A percentile compares a stretch with the other conserved stretches of the same genome.
These are phyloP conservation scores for Paraconiothyrium brasiliense DNA, from an alignment of 2,329 filamentous ascomycete genomes.

Conservation along the genomic window DNA sequence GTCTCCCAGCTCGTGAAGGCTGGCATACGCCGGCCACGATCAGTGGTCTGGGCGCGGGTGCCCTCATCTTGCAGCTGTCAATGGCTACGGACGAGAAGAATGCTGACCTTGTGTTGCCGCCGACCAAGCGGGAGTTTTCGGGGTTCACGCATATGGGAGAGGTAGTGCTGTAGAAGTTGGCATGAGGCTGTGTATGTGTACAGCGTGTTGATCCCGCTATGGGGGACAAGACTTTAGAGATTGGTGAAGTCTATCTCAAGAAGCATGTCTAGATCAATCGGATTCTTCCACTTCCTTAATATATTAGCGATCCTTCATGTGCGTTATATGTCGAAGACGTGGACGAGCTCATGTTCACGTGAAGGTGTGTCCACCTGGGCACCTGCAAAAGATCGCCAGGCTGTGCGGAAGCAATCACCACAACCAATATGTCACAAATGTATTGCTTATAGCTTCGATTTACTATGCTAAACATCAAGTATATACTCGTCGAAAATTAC, in stretches of 20 bases:
- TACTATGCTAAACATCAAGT: background rate
- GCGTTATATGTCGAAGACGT: no score
- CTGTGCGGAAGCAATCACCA: no score
- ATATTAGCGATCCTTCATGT: no score
- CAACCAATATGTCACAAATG: no score
- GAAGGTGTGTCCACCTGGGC: no score
- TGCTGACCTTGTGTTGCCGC: conserved; percentile 8
- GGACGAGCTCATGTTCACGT: no score
- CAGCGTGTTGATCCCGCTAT: background rate
- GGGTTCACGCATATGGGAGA: conserved; percentile 2
- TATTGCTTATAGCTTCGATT: background rate
- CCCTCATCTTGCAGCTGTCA: background rate
- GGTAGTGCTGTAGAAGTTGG: background rate
- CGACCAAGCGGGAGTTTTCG: background rate
- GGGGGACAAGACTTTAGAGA: background rate
- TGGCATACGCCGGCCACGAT: background rate
- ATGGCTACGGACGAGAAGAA: conserved; percentile 16
- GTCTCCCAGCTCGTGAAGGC: conserved; percentile 4
- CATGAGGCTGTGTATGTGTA: background rate
- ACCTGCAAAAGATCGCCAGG: no score
- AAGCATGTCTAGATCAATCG: background rate
- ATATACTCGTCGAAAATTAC: background rate
- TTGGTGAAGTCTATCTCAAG: background rate
- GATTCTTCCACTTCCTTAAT: background rate
- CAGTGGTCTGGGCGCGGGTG: conserved; percentile 1